Base-by-base conservation (phyloP, 2,329 filamentous ascomycete genomes). In the Plectosphaerella sp. region DNA sequence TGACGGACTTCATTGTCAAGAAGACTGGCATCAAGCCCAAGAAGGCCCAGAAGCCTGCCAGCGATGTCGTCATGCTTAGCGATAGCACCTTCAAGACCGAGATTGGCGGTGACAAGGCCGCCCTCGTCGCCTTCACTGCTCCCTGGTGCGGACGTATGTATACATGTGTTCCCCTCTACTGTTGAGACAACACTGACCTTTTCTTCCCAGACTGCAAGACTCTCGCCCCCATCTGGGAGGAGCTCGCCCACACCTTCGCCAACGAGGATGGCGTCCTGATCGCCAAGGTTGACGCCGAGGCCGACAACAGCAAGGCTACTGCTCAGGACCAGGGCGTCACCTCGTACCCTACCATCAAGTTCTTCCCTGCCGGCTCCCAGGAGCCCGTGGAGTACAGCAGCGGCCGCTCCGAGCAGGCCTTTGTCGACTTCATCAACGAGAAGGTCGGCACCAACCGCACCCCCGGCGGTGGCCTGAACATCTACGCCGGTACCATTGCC, bases 101-200 rank as follows among this genome's bases (percentile, higher is more conserved):
- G 54, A 78, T 97, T 74, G 93, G 93, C 58, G 79, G 84, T 49
- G 89, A 96, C 58, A 91, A 96, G 81, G 80, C 95, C 71, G 90
- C 96, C 18, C 72, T 99, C 51, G 92, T 99, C 67, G 92, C 95
- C 45, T 99, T 99, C 72, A 99, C 95, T 61, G 93, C 94, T 50
- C 92, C 94, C 50, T 97, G 93, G 94, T 99, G 94, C 73, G 93
- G 93, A 71, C 93, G 94, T 97, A 83, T 74, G 91, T 88, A 47
- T 25, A 16, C 36, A 16, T 39, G 20, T n/a, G 35, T 49, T 52
- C 14, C 54, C 48, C 37, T 52, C 48, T 50, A 36, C 9, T 48
- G 14, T 10, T 35, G 15, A 33, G 18, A 16, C 20, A 3, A 15
- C 5, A 39, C 37, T 39, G 16, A 39, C 37, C 7, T n/a, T 39